A percentile compares a stretch with the other conserved stretches of the same genome.
phyloP scores from a whole-genome alignment of 176 grass and related monocot species.

The Metroxylon sagu region DNA sequence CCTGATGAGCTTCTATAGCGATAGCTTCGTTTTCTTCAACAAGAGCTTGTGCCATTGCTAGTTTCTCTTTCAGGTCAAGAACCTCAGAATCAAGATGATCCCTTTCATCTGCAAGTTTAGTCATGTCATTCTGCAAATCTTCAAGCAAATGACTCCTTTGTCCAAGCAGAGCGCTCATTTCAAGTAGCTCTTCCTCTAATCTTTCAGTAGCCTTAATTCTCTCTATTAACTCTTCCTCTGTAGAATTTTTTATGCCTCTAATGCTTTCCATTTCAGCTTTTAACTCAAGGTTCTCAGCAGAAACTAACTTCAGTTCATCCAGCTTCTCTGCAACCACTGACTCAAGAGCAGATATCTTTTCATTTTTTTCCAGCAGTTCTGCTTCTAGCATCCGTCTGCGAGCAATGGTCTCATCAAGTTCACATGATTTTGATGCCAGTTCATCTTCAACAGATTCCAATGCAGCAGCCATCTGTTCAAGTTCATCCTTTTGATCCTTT shows the following conservation, averaged over 20 bases:
- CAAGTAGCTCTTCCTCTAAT: conserved; percentile 20
- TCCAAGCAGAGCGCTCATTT: conserved; percentile 11
- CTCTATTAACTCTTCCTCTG: conserved; percentile 50
- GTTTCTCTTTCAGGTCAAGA: conserved; percentile 52
- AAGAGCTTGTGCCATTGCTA: conserved; percentile 69
- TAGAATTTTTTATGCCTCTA: conserved; percentile 22
- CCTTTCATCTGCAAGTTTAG: conserved; percentile 43
- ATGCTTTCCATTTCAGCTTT: conserved; percentile 44
- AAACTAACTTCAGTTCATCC: conserved; percentile 28
- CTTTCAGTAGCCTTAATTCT: conserved; percentile 23
- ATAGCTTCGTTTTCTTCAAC: conserved; percentile 88
- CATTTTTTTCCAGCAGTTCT: conserved; percentile 36
- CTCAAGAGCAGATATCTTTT: conserved; percentile 39
- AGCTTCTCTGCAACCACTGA: conserved; percentile 48
- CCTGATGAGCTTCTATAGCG: conserved; percentile 77
- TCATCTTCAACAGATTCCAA: conserved; percentile 37
- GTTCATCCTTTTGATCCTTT: conserved; percentile 61
- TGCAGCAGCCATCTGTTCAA: conserved; percentile 41
- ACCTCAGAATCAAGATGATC: conserved; percentile 36
- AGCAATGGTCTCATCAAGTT: conserved; percentile 41
- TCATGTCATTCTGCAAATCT: conserved; percentile 26
- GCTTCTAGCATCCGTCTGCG: conserved; percentile 34
- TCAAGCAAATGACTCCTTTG: conserved; percentile 22
- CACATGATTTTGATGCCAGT: conserved; percentile 36
- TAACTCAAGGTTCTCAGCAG: conserved; percentile 49